phyloP scores from a whole-genome alignment of 2,329 filamentous ascomycete species.

The Paraphoma chrysanthemicola region DNA sequence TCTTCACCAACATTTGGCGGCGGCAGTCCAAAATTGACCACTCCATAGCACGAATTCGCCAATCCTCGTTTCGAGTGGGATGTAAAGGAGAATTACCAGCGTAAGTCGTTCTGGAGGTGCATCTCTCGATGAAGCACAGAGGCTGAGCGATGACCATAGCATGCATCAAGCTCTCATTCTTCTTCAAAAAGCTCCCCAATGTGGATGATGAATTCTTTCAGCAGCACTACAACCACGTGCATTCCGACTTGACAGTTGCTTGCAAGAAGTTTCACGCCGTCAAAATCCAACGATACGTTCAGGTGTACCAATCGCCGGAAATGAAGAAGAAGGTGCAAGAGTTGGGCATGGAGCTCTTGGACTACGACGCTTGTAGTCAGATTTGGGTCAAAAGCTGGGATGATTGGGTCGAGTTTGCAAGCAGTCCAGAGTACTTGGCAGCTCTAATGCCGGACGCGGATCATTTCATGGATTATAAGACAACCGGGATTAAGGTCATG shows the following conservation, averaged over 20 bases:
- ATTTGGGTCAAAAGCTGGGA: constrained; percentile 35
- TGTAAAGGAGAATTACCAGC: constrained; percentile 37
- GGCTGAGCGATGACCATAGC: constrained; percentile 7
- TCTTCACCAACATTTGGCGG: too few relatives aligned
- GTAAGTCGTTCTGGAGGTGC: constrained; percentile 6
- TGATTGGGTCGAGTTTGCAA: constrained; percentile 28
- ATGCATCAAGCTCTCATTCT: constrained; percentile 38
- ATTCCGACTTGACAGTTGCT: constrained; percentile 38
- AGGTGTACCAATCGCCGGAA: constrained; percentile 29
- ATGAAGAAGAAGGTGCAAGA: constrained; percentile 28
- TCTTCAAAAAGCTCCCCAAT: constrained; percentile 40
- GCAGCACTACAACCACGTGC: constrained; percentile 42
- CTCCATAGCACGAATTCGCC: constrained; percentile 14
- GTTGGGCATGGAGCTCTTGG: constrained; percentile 30
- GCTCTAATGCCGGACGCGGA: constrained; percentile 30
- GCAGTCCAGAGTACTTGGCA: constrained; percentile 27
- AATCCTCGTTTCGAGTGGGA: constrained; percentile 33
- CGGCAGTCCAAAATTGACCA: too few relatives aligned
- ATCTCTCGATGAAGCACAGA: background rate
- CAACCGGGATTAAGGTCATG: constrained; percentile 30
- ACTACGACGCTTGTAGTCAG: constrained; percentile 31
- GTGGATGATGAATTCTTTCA: constrained; percentile 42
- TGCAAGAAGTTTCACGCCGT: constrained; percentile 33
- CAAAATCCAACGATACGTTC: constrained; percentile 38
- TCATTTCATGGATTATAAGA: constrained; percentile 35